Base-by-base conservation (phyloP, 192 early-diverging fungal species). In the Coemansia pectinata region DNA sequence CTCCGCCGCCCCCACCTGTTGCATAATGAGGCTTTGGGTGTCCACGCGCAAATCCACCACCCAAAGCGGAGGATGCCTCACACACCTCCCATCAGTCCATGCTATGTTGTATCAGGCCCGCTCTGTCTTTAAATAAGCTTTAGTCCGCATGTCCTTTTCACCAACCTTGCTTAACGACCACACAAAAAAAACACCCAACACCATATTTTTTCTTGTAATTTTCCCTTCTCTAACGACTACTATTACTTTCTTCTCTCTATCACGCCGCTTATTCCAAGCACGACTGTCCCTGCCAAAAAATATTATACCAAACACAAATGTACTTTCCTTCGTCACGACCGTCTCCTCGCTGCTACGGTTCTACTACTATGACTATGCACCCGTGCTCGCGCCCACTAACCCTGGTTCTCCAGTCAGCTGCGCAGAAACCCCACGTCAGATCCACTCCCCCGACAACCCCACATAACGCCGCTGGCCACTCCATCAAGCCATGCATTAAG, bases 401-500 rank as follows among this genome's bases (percentile, higher is more conserved):
- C 19, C 68, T 70, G 40, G 39, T 71, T 17, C 77, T 79, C 25
- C 62, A 73, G 38, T 41, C 77, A n/a, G 2, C 66, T 15, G 66
- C 4, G 40, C 62, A 15, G 47, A 48, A 15, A 23, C 14, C 36
- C 66, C 47, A 41, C 23, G 21, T 2, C 47, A 48, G 21, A 48
- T 23, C 19, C 19, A 8, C 47, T 11, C 47, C 47, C 47, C 21
- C 2, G 47, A 1, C 47, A 9, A 23, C 42, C 4, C 4, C 65
- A 19, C 47, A 34, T 42, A 69, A 12, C 19, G 66, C 48, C 27
- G 23, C 21, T 23, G 67, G 63, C 65, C 62, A 70, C 40, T 23
- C 40, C 4, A 52, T 72, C 40, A 75, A 50, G 57, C 50, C 81
- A 19, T 78, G 76, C 34, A 59, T 84, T 4, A 78, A 74, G 57